A percentile compares a stretch with the other conserved stretches of the same genome.
phyloP scores from a whole-genome alignment of 2,329 filamentous ascomycete genomes.

The Diaporthe vexans region DNA sequence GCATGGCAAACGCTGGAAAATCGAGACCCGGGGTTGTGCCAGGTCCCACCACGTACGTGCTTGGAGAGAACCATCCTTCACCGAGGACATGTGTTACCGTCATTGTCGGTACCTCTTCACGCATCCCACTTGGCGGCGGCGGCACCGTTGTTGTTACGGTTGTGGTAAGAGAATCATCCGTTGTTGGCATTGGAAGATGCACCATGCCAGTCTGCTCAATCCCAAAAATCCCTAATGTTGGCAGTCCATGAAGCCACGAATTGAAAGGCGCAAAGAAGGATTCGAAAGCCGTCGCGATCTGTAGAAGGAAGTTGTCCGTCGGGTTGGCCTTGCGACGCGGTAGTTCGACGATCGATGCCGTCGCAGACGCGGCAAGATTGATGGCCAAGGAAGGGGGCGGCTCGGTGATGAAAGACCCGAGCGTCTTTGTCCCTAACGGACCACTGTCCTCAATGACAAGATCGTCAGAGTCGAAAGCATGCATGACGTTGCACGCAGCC shows the following conservation, averaged over 20 bases:
- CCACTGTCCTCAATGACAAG: constrained; percentile 44
- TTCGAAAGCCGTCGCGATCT: constrained; percentile 40
- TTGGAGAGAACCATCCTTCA: constrained; percentile 41
- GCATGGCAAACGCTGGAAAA: constrained; percentile 20
- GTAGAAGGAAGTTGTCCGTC: constrained; percentile 39
- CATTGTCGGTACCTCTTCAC: constrained; percentile 34
- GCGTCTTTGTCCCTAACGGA: constrained; percentile 41
- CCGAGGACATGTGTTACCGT: constrained; percentile 41
- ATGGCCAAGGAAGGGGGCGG: constrained; percentile 42
- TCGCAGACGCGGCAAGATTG: constrained; percentile 40
- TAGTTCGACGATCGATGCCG: constrained; percentile 29
- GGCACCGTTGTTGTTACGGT: constrained; percentile 21
- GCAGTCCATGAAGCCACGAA: constrained; percentile 38
- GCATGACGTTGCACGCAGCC: constrained; percentile 43
- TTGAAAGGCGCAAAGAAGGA: constrained; percentile 33
- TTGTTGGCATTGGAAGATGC: constrained; percentile 25
- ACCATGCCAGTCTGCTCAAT: constrained; percentile 36
- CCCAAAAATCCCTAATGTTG: constrained; percentile 31
- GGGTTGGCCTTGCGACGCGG: constrained; percentile 41
- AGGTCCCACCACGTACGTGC: constrained; percentile 38
- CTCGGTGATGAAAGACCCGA: constrained; percentile 44
- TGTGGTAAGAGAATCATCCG: neutral
- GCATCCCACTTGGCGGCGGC: neutral
- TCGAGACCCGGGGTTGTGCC: constrained; percentile 14
- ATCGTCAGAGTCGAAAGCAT: constrained; percentile 44